Percentiles rank a stretch among this genome's conserved stretches.
Evolutionary conservation across 225 moss, liverwort and hornwort genomes (phyloP).

Genomic region (Antitrichia curtipendula): DNA sequence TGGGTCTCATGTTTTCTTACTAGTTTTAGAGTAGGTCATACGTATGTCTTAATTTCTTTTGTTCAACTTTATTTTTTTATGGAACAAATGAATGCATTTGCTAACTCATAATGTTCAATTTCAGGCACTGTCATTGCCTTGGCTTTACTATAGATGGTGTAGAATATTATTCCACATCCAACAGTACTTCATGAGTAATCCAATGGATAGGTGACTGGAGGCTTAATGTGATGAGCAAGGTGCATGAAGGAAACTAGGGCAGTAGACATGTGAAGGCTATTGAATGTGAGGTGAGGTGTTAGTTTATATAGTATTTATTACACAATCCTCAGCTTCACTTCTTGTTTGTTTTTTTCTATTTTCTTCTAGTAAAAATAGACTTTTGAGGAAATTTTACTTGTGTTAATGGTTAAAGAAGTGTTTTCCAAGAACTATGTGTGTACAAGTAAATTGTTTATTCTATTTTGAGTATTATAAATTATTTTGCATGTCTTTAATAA

Average conservation of each 20-base stretch:
- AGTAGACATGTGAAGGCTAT: too few relatives aligned
- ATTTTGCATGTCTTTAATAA: not conserved
- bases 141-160: too few relatives aligned
- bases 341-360: not conserved
- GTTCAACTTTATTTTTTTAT: not conserved
- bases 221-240: too few relatives aligned
- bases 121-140: too few relatives aligned
- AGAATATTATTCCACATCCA: too few relatives aligned
- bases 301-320: not conserved
- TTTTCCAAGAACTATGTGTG: too few relatives aligned
- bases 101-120: too few relatives aligned
- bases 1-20: not conserved
- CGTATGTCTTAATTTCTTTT: not conserved
- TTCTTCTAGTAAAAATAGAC: not conserved
- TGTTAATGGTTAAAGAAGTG: not conserved
- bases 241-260: too few relatives aligned
- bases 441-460: too few relatives aligned
- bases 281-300: not conserved
- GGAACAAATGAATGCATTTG: not conserved
- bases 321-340: not conserved
- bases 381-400: not conserved
- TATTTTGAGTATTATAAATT: not conserved
- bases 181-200: too few relatives aligned
- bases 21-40: not conserved
- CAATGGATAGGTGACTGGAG: too few relatives aligned